phyloP scores from a whole-genome alignment of 2,329 filamentous ascomycete genomes.

The Fusarium ramigenum region DNA sequence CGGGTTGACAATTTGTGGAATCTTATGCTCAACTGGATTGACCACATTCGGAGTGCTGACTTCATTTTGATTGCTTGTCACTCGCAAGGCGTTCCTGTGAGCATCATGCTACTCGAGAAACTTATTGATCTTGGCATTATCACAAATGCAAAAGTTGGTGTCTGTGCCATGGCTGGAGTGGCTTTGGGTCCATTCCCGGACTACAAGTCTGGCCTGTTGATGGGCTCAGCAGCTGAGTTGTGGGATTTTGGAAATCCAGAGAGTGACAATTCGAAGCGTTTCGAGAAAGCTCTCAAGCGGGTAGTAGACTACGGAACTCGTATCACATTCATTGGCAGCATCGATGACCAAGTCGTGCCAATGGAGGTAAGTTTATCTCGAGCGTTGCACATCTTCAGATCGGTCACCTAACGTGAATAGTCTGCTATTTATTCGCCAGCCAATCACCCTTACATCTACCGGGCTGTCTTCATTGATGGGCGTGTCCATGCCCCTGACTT shows the following conservation, averaged over 20 bases:
- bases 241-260: constrained; percentile 91
- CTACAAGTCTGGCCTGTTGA: constrained; percentile 88
- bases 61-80: constrained; percentile 93
- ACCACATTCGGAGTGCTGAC: constrained; percentile 86
- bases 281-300: constrained; percentile 77
- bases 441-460: constrained; percentile 90
- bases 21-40: constrained; percentile 92
- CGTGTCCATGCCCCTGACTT: constrained; percentile 93
- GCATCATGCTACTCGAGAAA: constrained; percentile 91
- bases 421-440: constrained; percentile 89
- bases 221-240: constrained; percentile 89
- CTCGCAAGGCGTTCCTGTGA: constrained; percentile 94
- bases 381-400: not conserved
- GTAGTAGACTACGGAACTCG: constrained; percentile 82
- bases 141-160: constrained; percentile 77
- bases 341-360: constrained; percentile 95
- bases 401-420: constrained; percentile 50
- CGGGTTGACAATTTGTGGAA: constrained; percentile 95
- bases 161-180: constrained; percentile 92
- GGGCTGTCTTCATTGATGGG: constrained; percentile 95
- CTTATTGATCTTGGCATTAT: constrained; percentile 91
- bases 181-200: constrained; percentile 93
- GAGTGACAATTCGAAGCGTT: constrained; percentile 83
- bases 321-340: constrained; percentile 89
- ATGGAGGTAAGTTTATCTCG: constrained; percentile 71